These are phyloP conservation scores for Salisapilia sapeloensis DNA, from an alignment of 352 stramenopile genomes.

Conservation along the genomic window DNA sequence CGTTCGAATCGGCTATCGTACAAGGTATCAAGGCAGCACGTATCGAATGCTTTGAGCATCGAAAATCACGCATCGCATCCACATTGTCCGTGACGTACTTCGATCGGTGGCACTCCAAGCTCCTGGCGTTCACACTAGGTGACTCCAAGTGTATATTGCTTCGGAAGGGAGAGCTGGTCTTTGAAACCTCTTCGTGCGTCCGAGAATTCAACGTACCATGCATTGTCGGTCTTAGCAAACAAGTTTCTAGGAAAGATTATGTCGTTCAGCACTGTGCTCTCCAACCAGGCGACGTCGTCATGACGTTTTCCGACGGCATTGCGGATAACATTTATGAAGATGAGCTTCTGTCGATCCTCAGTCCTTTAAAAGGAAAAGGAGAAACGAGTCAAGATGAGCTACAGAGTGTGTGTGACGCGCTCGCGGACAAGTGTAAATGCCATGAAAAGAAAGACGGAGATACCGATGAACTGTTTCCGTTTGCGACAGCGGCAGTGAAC, in stretches of 20 bases:
- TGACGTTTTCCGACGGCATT: slow-evolving; percentile 65
- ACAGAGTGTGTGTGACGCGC: slow-evolving; percentile 26
- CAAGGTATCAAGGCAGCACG: slow-evolving; percentile 34
- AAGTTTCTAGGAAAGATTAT: slow-evolving; percentile 32
- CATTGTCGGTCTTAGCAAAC: slow-evolving; percentile 40
- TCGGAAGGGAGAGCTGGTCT: slow-evolving; percentile 22
- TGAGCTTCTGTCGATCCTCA: slow-evolving; percentile 16
- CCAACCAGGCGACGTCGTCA: slow-evolving; percentile 26
- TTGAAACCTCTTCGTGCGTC: slow-evolving; percentile 45
- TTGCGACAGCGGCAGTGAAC: slow-evolving; percentile 35
- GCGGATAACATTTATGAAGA: slow-evolving; percentile 73
- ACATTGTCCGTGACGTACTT: slow-evolving; percentile 61
- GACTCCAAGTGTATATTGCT: slow-evolving; percentile 65
- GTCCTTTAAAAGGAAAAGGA: slow-evolving; percentile 4
- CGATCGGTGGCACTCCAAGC: slow-evolving; percentile 34
- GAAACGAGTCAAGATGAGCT: slow-evolving; percentile 6
- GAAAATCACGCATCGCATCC: slow-evolving; percentile 41
- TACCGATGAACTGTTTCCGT: slow-evolving; percentile 20
- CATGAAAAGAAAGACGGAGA: background rate
- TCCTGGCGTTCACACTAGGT: slow-evolving; percentile 55
- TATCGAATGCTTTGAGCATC: slow-evolving; percentile 33
- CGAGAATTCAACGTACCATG: slow-evolving; percentile 69
- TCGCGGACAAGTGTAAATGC: slow-evolving; percentile 10
- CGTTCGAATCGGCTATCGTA: slow-evolving; percentile 32
- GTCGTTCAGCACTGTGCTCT: slow-evolving; percentile 51